A percentile compares a stretch with the other conserved stretches of the same genome.
Conservation (phyloP, 768 basidiomycete species). For the Boletus rex-veris region DNA sequence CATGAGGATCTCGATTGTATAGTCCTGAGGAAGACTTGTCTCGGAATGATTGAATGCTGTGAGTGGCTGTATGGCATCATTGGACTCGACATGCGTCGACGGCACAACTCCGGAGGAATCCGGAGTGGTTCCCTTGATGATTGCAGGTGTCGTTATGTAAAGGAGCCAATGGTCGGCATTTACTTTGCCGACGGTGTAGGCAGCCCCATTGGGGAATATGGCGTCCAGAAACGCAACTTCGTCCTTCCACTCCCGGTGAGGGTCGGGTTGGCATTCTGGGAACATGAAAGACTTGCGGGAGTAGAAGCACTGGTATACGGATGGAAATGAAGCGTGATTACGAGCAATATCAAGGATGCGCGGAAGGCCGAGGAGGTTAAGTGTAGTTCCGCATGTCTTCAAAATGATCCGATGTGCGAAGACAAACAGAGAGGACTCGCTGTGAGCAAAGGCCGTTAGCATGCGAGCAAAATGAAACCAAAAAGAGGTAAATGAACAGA, state of each 20-base stretch:
- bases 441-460: constrained; percentile 33
- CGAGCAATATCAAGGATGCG: constrained; percentile 92
- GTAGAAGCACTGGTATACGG: constrained; percentile 92
- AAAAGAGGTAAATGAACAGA: constrained; percentile 36
- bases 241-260: constrained; percentile 89
- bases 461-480: constrained; percentile 3
- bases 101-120: constrained; percentile 15
- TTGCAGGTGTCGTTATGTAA: constrained; percentile 74
- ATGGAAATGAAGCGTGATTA: constrained; percentile 56
- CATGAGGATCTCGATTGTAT: constrained; percentile 98
- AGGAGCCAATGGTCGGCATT: constrained; percentile 99
- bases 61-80: constrained; percentile 6
- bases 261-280: constrained; percentile 90
- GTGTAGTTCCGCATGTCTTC: constrained; percentile 98
- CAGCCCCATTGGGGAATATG: constrained; percentile 84
- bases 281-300: constrained; percentile 99
- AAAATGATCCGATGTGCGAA: constrained; percentile 94
- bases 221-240: constrained; percentile 91
- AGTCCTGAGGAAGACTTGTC: constrained; percentile 52
- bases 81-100: constrained; percentile 13
- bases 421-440: constrained; percentile 96
- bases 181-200: constrained; percentile 95
- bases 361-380: constrained; percentile 92
- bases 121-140: constrained; percentile 25
- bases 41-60: constrained; percentile 12